Evolutionary conservation across 345 rosid genomes (phyloP).

Genomic region (rapeseed (Brassica napus)): Da-Ae NC_063438.1:27756001-27756500

Average conservation of each 20-base stretch:
- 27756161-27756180: constrained; percentile 28
- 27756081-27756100: constrained; percentile 29
- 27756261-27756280: constrained; percentile 51
- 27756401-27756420: constrained; percentile 55
- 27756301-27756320: constrained; percentile 42
- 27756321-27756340: constrained; percentile 76
- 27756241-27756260: constrained; percentile 21
- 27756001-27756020: constrained; percentile 46
- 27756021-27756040: constrained; percentile 11
- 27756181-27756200: constrained; percentile 40
- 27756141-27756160: constrained; percentile 32
- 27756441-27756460: constrained; percentile 41
- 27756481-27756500: constrained; percentile 47
- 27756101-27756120: constrained; percentile 31
- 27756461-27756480: constrained; percentile 70
- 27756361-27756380: constrained; percentile 89
- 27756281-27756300: constrained; percentile 64
- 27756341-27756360: constrained; percentile 71
- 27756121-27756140: constrained; percentile 31
- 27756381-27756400: constrained; percentile 52
- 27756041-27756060: constrained; percentile 23
- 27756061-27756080: constrained; percentile 20
- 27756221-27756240: constrained; percentile 33
- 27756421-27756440: constrained; percentile 64
- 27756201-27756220: constrained; percentile 21